Evolutionary conservation across 1,284 basidiomycete genomes (phyloP), one percentile per base, ranked within the genome.

Genomic region (Laetiporus sulphureus): DNA sequence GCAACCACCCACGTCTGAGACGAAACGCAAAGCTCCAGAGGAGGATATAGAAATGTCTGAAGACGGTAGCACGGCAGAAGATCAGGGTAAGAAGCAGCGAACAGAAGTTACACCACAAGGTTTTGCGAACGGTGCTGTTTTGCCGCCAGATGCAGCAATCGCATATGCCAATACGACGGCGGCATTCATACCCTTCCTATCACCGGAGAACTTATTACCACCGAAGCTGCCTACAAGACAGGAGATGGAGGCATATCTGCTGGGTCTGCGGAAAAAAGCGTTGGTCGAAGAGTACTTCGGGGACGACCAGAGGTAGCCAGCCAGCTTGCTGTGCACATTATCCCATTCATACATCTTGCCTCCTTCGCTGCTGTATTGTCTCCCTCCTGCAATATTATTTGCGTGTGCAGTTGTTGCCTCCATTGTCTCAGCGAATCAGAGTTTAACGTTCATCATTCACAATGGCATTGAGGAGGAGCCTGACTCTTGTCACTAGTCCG

Each of bases 241-340:
- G 40, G 88, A 94, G 64, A 85, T 92, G 78, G 90, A 92, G 58
- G 63, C 66, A 23, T 76, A 86, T 18, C 61, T 97, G 41, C 71
- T 97, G 42, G 76, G 75, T 30, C 67, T 91, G 51, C 72, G 88
- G 58, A 96, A 96, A 68, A 73, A 80, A 61, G 83, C 84, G 13
- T 62, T 96, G 38, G 76, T 93, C 43, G 84, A 90, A 50, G 90
- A 95, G 66, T 87, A 86, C 59, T 74, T 78, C 48, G 77, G 75
- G 11, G 53, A 63, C 32, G 52, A 55, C n/a, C n/a, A n/a, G n/a
- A n/a, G n/a, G n/a, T n/a, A n/a, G n/a, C n/a, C n/a, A n/a, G n/a
- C n/a, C n/a, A n/a, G n/a, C n/a, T n/a, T n/a, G n/a, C n/a, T n/a
- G n/a, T n/a, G n/a, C n/a, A n/a, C n/a, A n/a, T n/a, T n/a, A n/a